Conservation (phyloP, 495 filamentous ascomycete species). For the Talaromyces adpressus region DNA sequence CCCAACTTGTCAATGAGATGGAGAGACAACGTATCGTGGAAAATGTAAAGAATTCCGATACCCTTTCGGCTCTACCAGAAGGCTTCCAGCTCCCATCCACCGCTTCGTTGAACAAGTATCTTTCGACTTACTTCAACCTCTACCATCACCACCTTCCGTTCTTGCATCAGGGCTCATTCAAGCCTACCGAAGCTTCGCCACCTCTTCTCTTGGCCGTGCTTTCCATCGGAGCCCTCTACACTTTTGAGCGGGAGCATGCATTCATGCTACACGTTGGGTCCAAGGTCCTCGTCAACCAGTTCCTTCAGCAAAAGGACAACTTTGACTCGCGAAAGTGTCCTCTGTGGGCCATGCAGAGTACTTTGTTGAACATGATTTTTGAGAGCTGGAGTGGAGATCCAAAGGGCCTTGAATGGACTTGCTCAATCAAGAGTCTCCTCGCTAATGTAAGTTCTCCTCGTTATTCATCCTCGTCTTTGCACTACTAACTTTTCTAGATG, state of each 20-base stretch:
- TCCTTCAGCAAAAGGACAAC: slow-evolving; percentile 95
- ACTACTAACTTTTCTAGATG: slow-evolving; percentile 50
- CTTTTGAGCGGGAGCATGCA: slow-evolving; percentile 93
- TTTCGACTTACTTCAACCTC: slow-evolving; percentile 92
- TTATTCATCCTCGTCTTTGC: neutral
- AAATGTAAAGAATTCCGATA: slow-evolving; percentile 74
- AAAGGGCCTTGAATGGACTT: slow-evolving; percentile 97
- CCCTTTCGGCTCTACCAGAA: slow-evolving; percentile 73
- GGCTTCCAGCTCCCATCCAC: slow-evolving; percentile 81
- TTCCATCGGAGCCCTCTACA: slow-evolving; percentile 93
- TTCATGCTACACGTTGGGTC: slow-evolving; percentile 97
- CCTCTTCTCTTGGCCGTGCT: slow-evolving; percentile 84
- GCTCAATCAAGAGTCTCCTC: slow-evolving; percentile 94
- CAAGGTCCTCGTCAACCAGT: slow-evolving; percentile 93
- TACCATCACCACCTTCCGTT: slow-evolving; percentile 98
- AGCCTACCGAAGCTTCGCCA: slow-evolving; percentile 66
- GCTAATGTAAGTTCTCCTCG: slow-evolving; percentile 54
- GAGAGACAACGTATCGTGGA: slow-evolving; percentile 77
- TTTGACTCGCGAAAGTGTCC: slow-evolving; percentile 98
- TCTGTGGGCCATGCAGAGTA: slow-evolving; percentile 95
- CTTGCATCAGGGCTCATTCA: slow-evolving; percentile 88
- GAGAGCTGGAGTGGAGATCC: slow-evolving; percentile 98
- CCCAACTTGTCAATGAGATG: slow-evolving; percentile 64
- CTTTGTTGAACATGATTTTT: slow-evolving; percentile 96
- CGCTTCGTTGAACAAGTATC: slow-evolving; percentile 74